Evolutionary conservation across 805 yeast species (phyloP).

Genomic region (Saccharomycopsis javanensis): DNA sequence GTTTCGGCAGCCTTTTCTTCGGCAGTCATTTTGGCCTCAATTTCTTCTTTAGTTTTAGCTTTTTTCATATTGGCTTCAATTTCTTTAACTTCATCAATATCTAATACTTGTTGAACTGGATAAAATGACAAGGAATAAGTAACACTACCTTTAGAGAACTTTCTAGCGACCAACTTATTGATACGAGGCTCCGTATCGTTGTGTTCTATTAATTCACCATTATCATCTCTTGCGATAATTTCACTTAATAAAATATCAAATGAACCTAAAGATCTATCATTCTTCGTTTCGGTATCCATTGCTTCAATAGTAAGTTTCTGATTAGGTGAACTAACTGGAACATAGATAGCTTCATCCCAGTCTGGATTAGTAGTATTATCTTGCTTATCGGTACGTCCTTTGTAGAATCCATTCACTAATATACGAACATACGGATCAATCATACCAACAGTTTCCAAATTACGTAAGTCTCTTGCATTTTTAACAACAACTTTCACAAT

Average conservation of each 20-base stretch:
- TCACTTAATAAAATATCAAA: conserved; percentile 61
- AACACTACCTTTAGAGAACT: conserved; percentile 73
- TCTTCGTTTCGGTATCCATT: conserved; percentile 74
- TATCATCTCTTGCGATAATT: conserved; percentile 59
- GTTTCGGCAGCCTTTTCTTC: conserved; percentile 25
- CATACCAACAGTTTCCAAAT: conserved; percentile 81
- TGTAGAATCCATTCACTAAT: conserved; percentile 63
- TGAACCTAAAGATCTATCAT: conserved; percentile 81
- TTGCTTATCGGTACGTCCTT: conserved; percentile 64
- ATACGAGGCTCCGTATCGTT: conserved; percentile 46
- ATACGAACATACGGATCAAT: conserved; percentile 87
- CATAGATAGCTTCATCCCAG: conserved; percentile 76
- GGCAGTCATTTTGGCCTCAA: conserved; percentile 22
- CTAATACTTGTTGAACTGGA: conserved; percentile 72
- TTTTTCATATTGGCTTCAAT: conserved; percentile 35
- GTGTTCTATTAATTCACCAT: conserved; percentile 48
- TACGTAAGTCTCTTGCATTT: conserved; percentile 65
- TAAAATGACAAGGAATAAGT: conserved; percentile 70
- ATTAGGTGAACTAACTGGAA: conserved; percentile 72
- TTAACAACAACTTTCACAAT: conserved; percentile 66
- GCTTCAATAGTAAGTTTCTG: conserved; percentile 80
- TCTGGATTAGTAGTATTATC: conserved; percentile 67
- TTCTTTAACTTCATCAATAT: conserved; percentile 62
- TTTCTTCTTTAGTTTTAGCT: conserved; percentile 29
- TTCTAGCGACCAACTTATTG: conserved; percentile 58